Base-by-base conservation (phyloP, 495 filamentous ascomycete genomes). In the Hypoxylon perforatum region DNA sequence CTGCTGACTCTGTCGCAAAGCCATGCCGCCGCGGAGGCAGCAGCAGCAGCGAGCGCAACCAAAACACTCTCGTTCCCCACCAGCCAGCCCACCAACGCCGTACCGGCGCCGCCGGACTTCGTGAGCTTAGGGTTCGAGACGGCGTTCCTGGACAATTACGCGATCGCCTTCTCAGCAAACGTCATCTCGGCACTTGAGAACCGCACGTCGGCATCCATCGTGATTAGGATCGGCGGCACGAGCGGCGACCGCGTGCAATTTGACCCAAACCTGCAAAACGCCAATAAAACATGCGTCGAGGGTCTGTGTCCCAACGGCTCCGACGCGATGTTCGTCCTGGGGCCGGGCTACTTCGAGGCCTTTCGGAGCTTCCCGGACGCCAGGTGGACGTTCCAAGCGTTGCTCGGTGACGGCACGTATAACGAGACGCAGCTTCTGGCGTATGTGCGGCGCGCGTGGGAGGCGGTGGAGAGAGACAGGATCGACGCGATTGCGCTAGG, bases 351-450 rank as follows among this genome's bases (percentile, higher is more conserved):
- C 46, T 48, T 48, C 23, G 46, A 48, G 5, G 23, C 21, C 21
- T 48, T 48, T 22, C 25, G 30, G 23, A 14, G 46, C 21, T 48
- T 48, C 14, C 4, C 4, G 19, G 14, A 48, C 22, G 46, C 46
- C 2, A 48, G 30, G 46, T 48, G 19, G 21, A 25, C 21, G 11
- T 9, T 48, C 46, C 46, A 48, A 14, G 46, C 46, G 3, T 22
- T 22, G 19, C 46, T 48, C 3, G 46, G 46, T 22, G 46, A 48
- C 22, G 46, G 46, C 46, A 28, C 10, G 23, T 48, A 48, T 22
- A 48, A 48, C 22, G 46, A 48, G 21, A 48, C 46, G 19, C 46
- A 48, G n/a, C 46, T 48, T 15, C 46, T 48, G 4, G 46, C 46
- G 3, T 48, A 48, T 15, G 46, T 48, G 46, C 12, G 30, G 46